Base-by-base conservation (phyloP, 2,329 filamentous ascomycete genomes). In the Pseudogymnoascus pannorum region DNA sequence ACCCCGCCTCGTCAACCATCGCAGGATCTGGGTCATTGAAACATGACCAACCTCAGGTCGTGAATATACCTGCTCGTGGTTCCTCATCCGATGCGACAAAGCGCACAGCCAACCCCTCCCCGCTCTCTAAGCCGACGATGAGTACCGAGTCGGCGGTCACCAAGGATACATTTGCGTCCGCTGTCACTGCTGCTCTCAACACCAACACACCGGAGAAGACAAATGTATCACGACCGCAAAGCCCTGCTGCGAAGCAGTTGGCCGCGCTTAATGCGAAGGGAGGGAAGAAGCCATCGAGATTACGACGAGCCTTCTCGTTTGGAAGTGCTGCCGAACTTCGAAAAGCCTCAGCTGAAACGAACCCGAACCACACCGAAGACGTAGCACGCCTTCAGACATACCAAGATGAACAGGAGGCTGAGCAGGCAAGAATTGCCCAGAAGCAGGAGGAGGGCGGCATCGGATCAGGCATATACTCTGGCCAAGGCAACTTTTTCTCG, bases 271-370 rank as follows among this genome's bases (percentile, higher is more conserved):
- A 87, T 64, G 89, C 93, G 67, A 93, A 89, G 71, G 90, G 91
- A 60, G 79, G 79, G 26, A 89, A 85, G 71, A 92, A 91, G 76
- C 90, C 88, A 2, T 92, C 89, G 16, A 83, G 92, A 66, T 79
- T 99, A 63, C 86, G 94, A 61, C 84, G 94, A 68, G 94, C 94
- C 0, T 96, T 99, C 70, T 99, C 94, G 0, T 99, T 99, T 75
- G 92, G 94, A 58, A 97, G 93, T 72, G 91, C 92, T 42, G 91
- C 93, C 7, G 94, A 99, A 72, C 85, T 99, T 57, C 84, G 88
- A 65, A 88, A 88, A 71, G 88, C 87, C 11, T 87, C 86, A 9
- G 86, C 83, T 4, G 82, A 87, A 67, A 87, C 87, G 57, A 84
- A 78, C 44, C 68, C 72, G 31, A 66, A 68, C 18, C 71, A 75